Conservation (phyloP, 495 filamentous ascomycete genomes). For the Aspergillus homomorphus region DNA sequence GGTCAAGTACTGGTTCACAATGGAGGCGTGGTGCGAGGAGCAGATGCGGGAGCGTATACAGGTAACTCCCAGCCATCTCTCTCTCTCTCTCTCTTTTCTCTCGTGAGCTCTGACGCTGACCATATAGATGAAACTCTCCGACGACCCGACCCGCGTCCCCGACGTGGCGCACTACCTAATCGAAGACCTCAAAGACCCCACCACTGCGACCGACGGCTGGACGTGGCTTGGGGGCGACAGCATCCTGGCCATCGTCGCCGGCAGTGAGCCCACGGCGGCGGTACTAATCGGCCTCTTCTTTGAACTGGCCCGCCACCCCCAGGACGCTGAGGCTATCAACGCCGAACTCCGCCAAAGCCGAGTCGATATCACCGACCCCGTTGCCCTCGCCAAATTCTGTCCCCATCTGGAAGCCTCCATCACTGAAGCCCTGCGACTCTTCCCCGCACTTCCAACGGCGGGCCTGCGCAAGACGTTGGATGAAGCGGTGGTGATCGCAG, state of each 20-base stretch:
- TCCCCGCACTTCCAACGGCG: constrained; percentile 43
- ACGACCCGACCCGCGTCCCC: constrained; percentile 9
- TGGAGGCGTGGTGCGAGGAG: constrained; percentile 20
- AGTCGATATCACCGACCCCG: neutral
- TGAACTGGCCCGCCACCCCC: constrained; percentile 13
- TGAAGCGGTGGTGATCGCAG: constrained; percentile 19
- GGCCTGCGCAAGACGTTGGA: constrained; percentile 31
- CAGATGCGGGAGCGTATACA: constrained; percentile 9
- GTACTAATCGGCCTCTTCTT: constrained; percentile 18
- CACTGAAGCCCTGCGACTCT: constrained; percentile 50
- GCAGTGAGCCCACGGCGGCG: constrained; percentile 20
- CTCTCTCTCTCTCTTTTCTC: neutral
- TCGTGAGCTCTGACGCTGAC: neutral
- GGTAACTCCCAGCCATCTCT: neutral
- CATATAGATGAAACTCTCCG: constrained; percentile 2
- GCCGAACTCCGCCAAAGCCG: constrained; percentile 11
- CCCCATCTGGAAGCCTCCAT: constrained; percentile 48
- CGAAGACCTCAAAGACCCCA: constrained; percentile 5
- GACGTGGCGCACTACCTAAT: constrained; percentile 30
- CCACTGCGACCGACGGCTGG: neutral
- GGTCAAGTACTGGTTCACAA: constrained; percentile 17
- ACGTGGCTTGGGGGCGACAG: constrained; percentile 16
- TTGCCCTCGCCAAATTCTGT: constrained; percentile 14
- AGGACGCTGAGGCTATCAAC: constrained; percentile 11
- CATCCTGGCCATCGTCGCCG: constrained; percentile 20